Conservation (phyloP, 23 red algal genomes). For the Gracilariopsis chorda region DNA sequence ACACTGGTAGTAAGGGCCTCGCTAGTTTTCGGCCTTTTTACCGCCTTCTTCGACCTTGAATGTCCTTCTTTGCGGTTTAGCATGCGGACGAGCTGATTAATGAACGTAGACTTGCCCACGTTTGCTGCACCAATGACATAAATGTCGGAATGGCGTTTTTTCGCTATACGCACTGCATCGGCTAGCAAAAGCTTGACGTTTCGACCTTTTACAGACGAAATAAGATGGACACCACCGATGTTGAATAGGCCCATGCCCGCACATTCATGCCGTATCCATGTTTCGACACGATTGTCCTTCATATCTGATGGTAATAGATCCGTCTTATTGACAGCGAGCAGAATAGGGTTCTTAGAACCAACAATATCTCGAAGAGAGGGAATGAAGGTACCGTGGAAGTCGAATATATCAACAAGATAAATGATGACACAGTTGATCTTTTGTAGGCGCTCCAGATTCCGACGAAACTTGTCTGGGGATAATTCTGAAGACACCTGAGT, state of each 20-base stretch:
- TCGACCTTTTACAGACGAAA: conserved; percentile 64
- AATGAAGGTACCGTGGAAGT: conserved; percentile 89
- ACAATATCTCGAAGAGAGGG: conserved; percentile 64
- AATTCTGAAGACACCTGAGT: conserved; percentile 9
- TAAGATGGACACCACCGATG: conserved; percentile 65
- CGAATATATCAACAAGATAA: conserved; percentile 95
- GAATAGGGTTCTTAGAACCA: conserved; percentile 57
- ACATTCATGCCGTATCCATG: conserved; percentile 80
- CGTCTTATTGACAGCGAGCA: conserved; percentile 89
- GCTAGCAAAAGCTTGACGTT: conserved; percentile 65
- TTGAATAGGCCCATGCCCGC: conserved; percentile 40
- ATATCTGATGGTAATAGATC: conserved; percentile 84
- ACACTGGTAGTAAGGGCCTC: conserved; percentile 76
- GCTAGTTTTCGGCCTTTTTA: not conserved
- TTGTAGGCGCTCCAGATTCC: conserved; percentile 41
- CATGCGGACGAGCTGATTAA: conserved; percentile 73
- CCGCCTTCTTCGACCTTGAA: not conserved
- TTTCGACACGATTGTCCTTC: conserved; percentile 58
- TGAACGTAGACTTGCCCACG: conserved; percentile 95
- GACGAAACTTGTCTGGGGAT: conserved; percentile 71
- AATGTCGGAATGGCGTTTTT: conserved; percentile 46
- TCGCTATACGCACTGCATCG: conserved; percentile 47
- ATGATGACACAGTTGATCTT: conserved; percentile 67
- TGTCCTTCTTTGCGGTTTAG: not conserved
- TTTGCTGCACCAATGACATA: conserved; percentile 98